These are phyloP conservation scores for Aspergillus bertholletiae DNA, from an alignment of 495 filamentous ascomycete species.

Conservation along the genomic window DNA sequence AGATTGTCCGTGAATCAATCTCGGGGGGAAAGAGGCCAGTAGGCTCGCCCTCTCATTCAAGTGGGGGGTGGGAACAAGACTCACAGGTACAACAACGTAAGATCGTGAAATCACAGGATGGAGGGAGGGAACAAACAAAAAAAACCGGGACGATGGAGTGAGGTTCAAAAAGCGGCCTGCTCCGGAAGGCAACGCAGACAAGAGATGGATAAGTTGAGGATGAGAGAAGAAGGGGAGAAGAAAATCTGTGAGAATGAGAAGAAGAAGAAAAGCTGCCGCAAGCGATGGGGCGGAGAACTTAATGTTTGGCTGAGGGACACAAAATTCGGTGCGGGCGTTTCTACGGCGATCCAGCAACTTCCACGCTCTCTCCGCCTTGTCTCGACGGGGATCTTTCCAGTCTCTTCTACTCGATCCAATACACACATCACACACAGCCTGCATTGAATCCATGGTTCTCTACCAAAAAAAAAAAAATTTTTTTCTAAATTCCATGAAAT, in stretches of 20 bases:
- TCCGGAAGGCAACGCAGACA: too few species aligned
- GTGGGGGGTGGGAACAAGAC: neutral
- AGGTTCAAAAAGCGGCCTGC: too few species aligned
- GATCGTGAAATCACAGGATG: neutral
- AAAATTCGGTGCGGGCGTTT: conserved; percentile 34
- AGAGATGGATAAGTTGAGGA: too few species aligned
- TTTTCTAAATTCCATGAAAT: neutral
- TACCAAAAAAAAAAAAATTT: neutral
- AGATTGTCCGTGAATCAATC: too few species aligned
- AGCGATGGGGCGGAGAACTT: conserved; percentile 20
- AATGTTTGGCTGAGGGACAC: conserved; percentile 28
- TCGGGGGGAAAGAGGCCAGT: too few species aligned
- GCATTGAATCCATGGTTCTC: neutral
- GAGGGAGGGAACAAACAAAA: too few species aligned
- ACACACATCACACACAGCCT: too few species aligned
- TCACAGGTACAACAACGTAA: neutral
- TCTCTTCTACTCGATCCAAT: conserved; percentile 25
- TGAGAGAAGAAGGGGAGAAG: conserved; percentile 3
- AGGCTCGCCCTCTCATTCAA: neutral
- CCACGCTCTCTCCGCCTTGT: conserved; percentile 31
- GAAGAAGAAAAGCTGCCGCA: conserved; percentile 17
- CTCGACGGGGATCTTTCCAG: conserved; percentile 24
- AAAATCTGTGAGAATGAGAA: conserved; percentile 23
- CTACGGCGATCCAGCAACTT: conserved; percentile 47
- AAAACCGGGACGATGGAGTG: too few species aligned